A percentile compares a stretch with the other conserved stretches of the same genome.
Evolutionary conservation across 2,329 filamentous ascomycete genomes (phyloP).

Genomic region (Phaeosphaeria sp.): DNA sequence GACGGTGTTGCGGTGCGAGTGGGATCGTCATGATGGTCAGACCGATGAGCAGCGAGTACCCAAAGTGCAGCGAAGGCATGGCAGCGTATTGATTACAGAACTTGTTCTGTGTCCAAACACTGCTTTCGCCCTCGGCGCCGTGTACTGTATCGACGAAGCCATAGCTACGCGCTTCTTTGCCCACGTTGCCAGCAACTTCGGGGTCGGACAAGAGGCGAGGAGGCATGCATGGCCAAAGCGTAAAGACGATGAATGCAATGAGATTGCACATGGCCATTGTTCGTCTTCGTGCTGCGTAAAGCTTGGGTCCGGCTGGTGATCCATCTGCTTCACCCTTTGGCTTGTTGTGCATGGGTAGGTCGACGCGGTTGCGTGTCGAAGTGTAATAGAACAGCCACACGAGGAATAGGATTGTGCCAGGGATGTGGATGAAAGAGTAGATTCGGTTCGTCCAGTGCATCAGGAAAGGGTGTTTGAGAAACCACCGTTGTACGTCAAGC

Average conservation of each 20-base stretch:
- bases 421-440: slow-evolving; percentile 81
- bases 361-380: slow-evolving; percentile 63
- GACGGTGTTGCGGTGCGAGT: slow-evolving; percentile 60
- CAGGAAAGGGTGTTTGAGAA: slow-evolving; percentile 60
- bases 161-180: slow-evolving; percentile 64
- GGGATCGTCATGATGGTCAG: slow-evolving; percentile 72
- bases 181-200: slow-evolving; percentile 61
- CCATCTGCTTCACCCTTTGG: slow-evolving; percentile 24
- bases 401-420: slow-evolving; percentile 74
- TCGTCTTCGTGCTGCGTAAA: slow-evolving; percentile 63
- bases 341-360: slow-evolving; percentile 50
- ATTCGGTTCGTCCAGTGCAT: slow-evolving; percentile 74
- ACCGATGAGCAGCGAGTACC: slow-evolving; percentile 75
- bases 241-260: slow-evolving; percentile 65
- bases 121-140: slow-evolving; percentile 64
- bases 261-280: slow-evolving; percentile 66
- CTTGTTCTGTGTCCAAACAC: slow-evolving; percentile 74
- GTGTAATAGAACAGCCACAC: slow-evolving; percentile 73
- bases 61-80: slow-evolving; percentile 79
- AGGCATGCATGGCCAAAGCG: slow-evolving; percentile 67
- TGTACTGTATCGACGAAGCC: slow-evolving; percentile 67
- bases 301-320: slow-evolving; percentile 56
- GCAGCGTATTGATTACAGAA: slow-evolving; percentile 81
- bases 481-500: slow-evolving; percentile 64
- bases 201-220: slow-evolving; percentile 63